phyloP scores from a whole-genome alignment of 805 yeast genomes.

The Jamesozyma piceae region DNA sequence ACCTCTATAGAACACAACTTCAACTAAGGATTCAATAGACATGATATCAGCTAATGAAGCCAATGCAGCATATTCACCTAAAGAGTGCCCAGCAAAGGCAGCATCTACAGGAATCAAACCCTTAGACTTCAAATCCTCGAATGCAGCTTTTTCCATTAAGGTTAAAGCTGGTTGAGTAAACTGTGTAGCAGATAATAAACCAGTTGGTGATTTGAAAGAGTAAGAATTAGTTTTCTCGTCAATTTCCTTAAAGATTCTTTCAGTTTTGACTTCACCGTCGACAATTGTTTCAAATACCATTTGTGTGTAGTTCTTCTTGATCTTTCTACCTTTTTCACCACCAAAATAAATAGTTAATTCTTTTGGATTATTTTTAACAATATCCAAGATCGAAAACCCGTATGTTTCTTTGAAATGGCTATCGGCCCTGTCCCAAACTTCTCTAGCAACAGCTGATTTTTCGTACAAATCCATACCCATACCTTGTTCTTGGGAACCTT shows the following conservation, averaged over 20 bases:
- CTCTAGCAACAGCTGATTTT: slow-evolving; percentile 81
- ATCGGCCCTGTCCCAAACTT: slow-evolving; percentile 98
- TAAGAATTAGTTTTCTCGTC: slow-evolving; percentile 69
- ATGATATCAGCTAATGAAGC: slow-evolving; percentile 96
- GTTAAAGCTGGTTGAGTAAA: slow-evolving; percentile 99
- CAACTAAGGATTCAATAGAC: slow-evolving; percentile 96
- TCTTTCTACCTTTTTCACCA: slow-evolving; percentile 93
- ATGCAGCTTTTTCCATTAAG: slow-evolving; percentile 97
- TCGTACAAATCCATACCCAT: slow-evolving; percentile 99
- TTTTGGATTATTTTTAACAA: slow-evolving; percentile 91
- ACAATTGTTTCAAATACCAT: slow-evolving; percentile 96
- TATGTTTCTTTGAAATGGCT: slow-evolving; percentile 86
- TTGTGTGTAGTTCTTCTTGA: slow-evolving; percentile 86
- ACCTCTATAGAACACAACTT: slow-evolving; percentile 98
- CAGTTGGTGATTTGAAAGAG: slow-evolving; percentile 88
- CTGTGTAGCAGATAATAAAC: slow-evolving; percentile 94
- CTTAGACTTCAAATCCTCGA: slow-evolving; percentile 92
- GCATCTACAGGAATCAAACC: slow-evolving; percentile 91
- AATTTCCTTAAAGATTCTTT: slow-evolving; percentile 91
- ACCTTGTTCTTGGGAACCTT: slow-evolving; percentile 99
- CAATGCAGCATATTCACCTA: slow-evolving; percentile 97
- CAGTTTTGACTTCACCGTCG: slow-evolving; percentile 75
- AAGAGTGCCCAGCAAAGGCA: slow-evolving; percentile 97
- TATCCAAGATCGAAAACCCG: slow-evolving; percentile 94
- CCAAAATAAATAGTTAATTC: slow-evolving; percentile 95